Conservation (phyloP, 495 filamentous ascomycete genomes). For the Physcia stellaris region DNA sequence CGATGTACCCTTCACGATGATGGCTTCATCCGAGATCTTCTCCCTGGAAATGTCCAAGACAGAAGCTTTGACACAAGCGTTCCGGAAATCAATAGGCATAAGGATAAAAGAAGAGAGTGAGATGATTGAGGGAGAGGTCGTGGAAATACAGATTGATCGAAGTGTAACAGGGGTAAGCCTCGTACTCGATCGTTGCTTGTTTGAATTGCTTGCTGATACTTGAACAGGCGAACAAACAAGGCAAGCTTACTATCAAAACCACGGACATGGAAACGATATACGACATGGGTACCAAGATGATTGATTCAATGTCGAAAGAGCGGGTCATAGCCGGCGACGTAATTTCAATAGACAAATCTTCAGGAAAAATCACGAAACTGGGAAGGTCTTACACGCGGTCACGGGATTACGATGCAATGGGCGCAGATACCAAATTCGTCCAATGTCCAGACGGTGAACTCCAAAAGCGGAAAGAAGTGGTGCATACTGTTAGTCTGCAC, state of each 20-base stretch:
- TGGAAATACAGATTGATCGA: constrained; percentile 97
- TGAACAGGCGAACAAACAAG: constrained; percentile 72
- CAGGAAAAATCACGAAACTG: constrained; percentile 92
- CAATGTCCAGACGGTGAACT: constrained; percentile 98
- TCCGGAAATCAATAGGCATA: constrained; percentile 92
- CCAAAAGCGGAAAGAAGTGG: constrained; percentile 91
- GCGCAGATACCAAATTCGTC: constrained; percentile 93
- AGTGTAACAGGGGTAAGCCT: constrained; percentile 73
- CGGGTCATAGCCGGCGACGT: constrained; percentile 97
- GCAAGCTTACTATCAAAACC: constrained; percentile 98
- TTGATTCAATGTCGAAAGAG: constrained; percentile 97
- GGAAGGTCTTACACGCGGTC: constrained; percentile 86
- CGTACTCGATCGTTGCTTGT: background rate
- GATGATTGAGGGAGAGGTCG: constrained; percentile 97
- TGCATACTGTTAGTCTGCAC: constrained; percentile 92
- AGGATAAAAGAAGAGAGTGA: constrained; percentile 97
- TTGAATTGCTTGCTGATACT: background rate
- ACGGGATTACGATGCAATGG: constrained; percentile 98
- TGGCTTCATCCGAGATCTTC: constrained; percentile 92
- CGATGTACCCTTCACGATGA: constrained; percentile 92
- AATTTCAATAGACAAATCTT: constrained; percentile 95
- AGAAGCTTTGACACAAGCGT: constrained; percentile 92
- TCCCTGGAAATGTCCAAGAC: constrained; percentile 99
- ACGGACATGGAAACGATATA: constrained; percentile 99
- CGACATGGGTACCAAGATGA: constrained; percentile 99